These are phyloP conservation scores for Ogataea naganishii DNA, from an alignment of 805 yeast species.

Conservation along the genomic window DNA sequence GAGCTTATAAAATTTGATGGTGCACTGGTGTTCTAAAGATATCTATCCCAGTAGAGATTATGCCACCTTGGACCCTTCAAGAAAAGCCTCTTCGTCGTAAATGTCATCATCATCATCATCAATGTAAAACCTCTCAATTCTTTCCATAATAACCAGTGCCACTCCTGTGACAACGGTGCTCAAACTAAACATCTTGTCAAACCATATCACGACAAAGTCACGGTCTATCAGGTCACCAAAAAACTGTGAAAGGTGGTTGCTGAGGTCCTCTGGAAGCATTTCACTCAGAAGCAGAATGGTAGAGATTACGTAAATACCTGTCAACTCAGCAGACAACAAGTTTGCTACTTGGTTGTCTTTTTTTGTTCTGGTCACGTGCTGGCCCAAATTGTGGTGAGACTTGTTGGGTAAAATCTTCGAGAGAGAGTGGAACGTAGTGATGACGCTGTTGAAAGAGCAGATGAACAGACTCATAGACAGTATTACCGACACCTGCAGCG, in stretches of 20 bases:
- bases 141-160: constrained; percentile 17
- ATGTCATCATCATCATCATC: constrained; percentile 13
- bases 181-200: constrained; percentile 40
- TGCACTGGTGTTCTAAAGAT: too few species aligned
- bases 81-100: constrained; percentile 26
- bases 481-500: constrained; percentile 38
- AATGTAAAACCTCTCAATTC: constrained; percentile 13
- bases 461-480: constrained; percentile 52
- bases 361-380: constrained; percentile 7
- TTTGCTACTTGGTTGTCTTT: constrained; percentile 20
- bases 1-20: too few species aligned
- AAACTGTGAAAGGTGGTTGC: constrained; percentile 30
- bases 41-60: too few species aligned
- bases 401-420: constrained; percentile 11
- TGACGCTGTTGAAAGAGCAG: constrained; percentile 58
- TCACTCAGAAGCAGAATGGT: constrained; percentile 42
- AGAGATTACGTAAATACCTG: constrained; percentile 43
- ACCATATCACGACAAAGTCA: constrained; percentile 42
- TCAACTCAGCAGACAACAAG: constrained; percentile 32
- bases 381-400: constrained; percentile 1
- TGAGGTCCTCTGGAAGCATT: constrained; percentile 32
- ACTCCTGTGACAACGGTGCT: constrained; percentile 28
- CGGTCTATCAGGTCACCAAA: constrained; percentile 24
- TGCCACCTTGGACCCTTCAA: too few species aligned
- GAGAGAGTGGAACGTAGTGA: constrained; percentile 49